These are phyloP conservation scores for Phytophthora podocarpi DNA, from an alignment of 352 stramenopile genomes.

Conservation along the genomic window DNA sequence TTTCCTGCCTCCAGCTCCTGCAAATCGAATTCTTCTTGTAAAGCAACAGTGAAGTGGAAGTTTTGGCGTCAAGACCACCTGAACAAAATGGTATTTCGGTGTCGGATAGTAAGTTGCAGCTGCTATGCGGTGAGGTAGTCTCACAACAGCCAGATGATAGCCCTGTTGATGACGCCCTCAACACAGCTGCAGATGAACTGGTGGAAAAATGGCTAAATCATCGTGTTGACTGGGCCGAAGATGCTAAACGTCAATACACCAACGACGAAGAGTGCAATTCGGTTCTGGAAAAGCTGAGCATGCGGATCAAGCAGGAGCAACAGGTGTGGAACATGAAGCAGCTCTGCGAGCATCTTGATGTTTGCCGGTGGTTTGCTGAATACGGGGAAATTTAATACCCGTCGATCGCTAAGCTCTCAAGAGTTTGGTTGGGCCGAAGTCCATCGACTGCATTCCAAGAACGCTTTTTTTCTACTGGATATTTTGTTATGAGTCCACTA, in stretches of 20 bases:
- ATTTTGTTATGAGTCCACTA: background rate
- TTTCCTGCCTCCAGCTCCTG: background rate
- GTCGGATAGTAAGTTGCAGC: too few relatives aligned
- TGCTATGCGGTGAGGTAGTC: too few relatives aligned
- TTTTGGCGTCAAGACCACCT: too few relatives aligned
- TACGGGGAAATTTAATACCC: background rate
- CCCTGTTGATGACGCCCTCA: too few relatives aligned
- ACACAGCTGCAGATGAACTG: too few relatives aligned
- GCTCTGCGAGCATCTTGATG: slow-evolving; percentile 1
- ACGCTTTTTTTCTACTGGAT: background rate
- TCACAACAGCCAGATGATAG: too few relatives aligned
- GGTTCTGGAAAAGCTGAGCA: background rate
- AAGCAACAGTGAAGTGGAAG: too few relatives aligned
- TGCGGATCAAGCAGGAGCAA: background rate
- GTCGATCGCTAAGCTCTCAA: too few relatives aligned
- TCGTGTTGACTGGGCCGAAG: background rate
- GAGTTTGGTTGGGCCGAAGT: too few relatives aligned
- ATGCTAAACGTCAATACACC: background rate
- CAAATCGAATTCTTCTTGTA: background rate
- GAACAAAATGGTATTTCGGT: too few relatives aligned
- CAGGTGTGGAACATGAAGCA: background rate
- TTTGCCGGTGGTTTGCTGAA: background rate
- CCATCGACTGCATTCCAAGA: slow-evolving; percentile 1
- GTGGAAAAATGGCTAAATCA: too few relatives aligned
- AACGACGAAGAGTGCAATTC: background rate